Conservation (phyloP, 2,329 filamentous ascomycete species). For the Botrytis fragariae region DNA sequence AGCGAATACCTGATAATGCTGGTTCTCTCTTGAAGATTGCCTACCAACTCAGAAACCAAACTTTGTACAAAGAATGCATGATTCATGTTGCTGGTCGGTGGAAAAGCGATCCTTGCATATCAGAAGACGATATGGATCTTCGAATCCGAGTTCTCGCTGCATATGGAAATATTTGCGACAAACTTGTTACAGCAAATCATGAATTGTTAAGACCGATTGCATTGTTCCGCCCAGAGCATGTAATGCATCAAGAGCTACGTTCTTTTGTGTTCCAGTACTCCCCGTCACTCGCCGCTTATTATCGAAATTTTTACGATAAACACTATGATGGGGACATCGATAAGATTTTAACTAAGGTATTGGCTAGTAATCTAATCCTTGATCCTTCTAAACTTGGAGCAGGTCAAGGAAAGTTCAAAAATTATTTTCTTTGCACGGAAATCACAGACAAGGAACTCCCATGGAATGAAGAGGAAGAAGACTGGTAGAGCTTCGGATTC, state of each 20-base stretch:
- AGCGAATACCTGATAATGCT: neutral
- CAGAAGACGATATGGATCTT: neutral
- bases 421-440: neutral
- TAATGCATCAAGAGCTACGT: neutral
- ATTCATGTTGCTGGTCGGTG: neutral
- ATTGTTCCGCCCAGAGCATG: too few species aligned
- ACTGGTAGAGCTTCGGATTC: neutral
- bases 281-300: neutral
- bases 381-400: neutral
- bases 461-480: neutral
- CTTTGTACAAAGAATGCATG: neutral
- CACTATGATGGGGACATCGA: fast-evolving
- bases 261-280: fast-evolving
- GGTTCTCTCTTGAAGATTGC: neutral
- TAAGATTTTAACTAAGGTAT: fast-evolving
- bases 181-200: neutral
- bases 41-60: neutral
- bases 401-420: neutral
- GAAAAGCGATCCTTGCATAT: neutral
- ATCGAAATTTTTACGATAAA: fast-evolving
- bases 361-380: neutral
- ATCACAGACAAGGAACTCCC: neutral
- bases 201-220: fast-evolving
- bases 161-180: neutral
- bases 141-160: neutral